Conservation (phyloP, 2,329 filamentous ascomycete species). For the Graphilbum ipis-grandicollis region DNA sequence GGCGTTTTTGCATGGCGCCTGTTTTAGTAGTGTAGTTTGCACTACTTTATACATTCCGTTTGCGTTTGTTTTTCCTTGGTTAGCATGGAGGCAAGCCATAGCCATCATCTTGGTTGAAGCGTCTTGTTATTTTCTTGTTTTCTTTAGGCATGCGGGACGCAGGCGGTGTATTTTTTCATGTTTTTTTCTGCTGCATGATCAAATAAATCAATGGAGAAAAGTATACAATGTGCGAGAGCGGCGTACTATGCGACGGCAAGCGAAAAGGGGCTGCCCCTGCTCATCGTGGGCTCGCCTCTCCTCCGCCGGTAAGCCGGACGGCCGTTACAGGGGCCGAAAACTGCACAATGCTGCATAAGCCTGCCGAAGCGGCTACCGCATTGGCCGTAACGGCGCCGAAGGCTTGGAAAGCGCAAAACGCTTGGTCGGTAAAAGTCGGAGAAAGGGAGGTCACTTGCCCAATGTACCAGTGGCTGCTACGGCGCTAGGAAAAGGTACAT, state of each 20-base stretch:
- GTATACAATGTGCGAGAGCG: too few relatives aligned
- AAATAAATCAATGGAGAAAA: too few relatives aligned
- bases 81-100: background rate
- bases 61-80: background rate
- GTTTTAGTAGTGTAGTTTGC: too few relatives aligned
- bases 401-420: background rate
- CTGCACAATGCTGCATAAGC: background rate
- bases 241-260: too few relatives aligned
- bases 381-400: constrained; percentile 2
- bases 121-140: too few relatives aligned
- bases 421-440: constrained; percentile 3
- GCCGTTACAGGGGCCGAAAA: constrained; percentile 3
- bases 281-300: too few relatives aligned
- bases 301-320: constrained; percentile 1
- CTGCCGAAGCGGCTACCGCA: constrained; percentile 1
- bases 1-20: too few relatives aligned
- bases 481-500: background rate
- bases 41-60: background rate
- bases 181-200: too few relatives aligned
- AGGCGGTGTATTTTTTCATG: too few relatives aligned
- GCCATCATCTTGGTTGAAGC: too few relatives aligned
- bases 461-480: background rate
- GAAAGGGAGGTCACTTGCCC: background rate
- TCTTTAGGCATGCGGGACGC: too few relatives aligned
- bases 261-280: too few relatives aligned